Evolutionary conservation across 352 stramenopile species (phyloP), one percentile per base, ranked within the genome.

Genomic region (Pythium periplocum): DNA sequence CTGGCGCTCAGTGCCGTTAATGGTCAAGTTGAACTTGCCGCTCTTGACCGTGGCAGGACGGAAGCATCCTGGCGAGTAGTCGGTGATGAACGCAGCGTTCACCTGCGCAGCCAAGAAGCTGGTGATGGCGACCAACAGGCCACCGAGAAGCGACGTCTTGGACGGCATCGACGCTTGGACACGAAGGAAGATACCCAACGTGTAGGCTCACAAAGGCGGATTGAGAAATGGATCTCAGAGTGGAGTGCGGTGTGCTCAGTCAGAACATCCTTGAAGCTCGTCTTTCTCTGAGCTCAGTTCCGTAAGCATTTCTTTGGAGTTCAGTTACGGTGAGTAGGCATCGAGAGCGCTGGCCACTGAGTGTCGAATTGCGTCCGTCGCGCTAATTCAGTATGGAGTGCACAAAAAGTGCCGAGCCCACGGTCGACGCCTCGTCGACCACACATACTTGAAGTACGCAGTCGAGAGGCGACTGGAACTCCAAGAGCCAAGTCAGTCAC

Each of bases 1-100:
- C 9, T 61, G 45, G 33, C 64, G 64, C 46, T 68, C 49, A 17
- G 47, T 63, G 36, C 57, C 60, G 46, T 66, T 68, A 30, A 69
- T 53, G 2, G 53, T 64, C 36, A 64, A 47, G 39, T 55, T 69
- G 51, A 61, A 66, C 31, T 41, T 63, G 41, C 56, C 61, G 48
- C 64, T 71, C 38, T 48, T 36, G 35, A 71, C 12, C 7, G 7
- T 42, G 38, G 38, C 12, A 12, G 38, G 38, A 8, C 12, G 7
- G 38, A 12, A 12, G 38, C 38, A 42, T 42, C 38, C 38, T 42
- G 38, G 38, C 12, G 38, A 42, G 17, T 26, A 26, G 17, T 26
- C 17, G 7, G 38, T 42, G 38, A 12, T 42, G 7, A 12, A 12
- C 7, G 38, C 38, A 12, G 38, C 38, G 38, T 42, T 7, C 8